Conservation (phyloP, 805 yeast genomes). For the Nakazawaea ernobii region DNA sequence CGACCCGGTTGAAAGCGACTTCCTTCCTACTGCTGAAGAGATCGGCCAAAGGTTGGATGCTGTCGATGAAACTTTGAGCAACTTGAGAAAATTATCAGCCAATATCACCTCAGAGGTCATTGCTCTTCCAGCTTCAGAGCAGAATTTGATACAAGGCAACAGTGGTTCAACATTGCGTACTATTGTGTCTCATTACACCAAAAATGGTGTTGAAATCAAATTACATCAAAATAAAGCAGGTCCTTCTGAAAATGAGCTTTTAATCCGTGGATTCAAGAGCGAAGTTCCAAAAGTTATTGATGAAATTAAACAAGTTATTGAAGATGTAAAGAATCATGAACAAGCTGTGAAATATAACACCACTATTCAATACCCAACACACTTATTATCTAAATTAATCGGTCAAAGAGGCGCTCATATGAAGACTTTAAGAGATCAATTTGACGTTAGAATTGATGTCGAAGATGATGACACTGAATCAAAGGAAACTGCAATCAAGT, state of each 20-base stretch:
- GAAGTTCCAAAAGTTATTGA: slow-evolving; percentile 52
- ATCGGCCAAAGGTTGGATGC: slow-evolving; percentile 45
- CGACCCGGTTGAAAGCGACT: slow-evolving; percentile 53
- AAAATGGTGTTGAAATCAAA: slow-evolving; percentile 35
- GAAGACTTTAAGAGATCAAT: slow-evolving; percentile 62
- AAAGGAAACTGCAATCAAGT: slow-evolving; percentile 39
- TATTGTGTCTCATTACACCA: slow-evolving; percentile 25
- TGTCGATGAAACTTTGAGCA: slow-evolving; percentile 49
- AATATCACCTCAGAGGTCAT: slow-evolving; percentile 47
- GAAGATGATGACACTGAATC: slow-evolving; percentile 42
- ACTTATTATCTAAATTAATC: slow-evolving; percentile 70
- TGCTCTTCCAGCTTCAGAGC: slow-evolving; percentile 48
- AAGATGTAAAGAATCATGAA: slow-evolving; percentile 35
- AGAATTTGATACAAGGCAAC: slow-evolving; percentile 56
- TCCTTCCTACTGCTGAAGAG: slow-evolving; percentile 64
- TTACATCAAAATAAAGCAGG: slow-evolving; percentile 39
- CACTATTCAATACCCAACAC: slow-evolving; percentile 57
- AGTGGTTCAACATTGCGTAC: slow-evolving; percentile 48
- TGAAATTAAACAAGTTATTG: slow-evolving; percentile 49
- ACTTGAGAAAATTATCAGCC: slow-evolving; percentile 52
- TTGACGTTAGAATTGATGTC: slow-evolving; percentile 71
- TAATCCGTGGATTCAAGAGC: slow-evolving; percentile 61
- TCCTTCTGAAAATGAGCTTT: slow-evolving; percentile 43
- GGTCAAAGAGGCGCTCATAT: slow-evolving; percentile 85
- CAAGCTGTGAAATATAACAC: slow-evolving; percentile 34